Percentiles rank a stretch among this genome's conserved stretches.
These are phyloP conservation scores for Fraxinus dipetala DNA, from an alignment of 305 asterid species.

Conservation along the genomic window DNA sequence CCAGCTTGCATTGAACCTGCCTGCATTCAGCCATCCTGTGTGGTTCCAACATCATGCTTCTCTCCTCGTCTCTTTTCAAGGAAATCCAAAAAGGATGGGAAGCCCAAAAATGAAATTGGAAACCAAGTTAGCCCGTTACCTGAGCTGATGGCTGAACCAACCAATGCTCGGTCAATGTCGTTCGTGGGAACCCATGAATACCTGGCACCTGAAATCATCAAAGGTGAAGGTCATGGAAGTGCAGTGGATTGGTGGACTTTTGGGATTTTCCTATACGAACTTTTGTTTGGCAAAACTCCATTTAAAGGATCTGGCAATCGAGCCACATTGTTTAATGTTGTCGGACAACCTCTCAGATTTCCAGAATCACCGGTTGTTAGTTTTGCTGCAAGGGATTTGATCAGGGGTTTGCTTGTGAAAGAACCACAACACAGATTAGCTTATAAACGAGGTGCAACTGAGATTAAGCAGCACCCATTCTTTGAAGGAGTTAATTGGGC, in stretches of 20 bases:
- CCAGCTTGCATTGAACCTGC: constrained; percentile 41
- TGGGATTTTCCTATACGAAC: constrained; percentile 47
- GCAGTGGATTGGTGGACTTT: constrained; percentile 64
- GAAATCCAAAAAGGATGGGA: constrained; percentile 39
- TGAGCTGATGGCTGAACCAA: constrained; percentile 54
- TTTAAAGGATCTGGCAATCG: constrained; percentile 50
- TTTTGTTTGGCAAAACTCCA: constrained; percentile 49
- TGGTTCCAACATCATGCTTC: constrained; percentile 44
- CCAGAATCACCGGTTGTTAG: constrained; percentile 48
- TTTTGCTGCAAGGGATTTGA: constrained; percentile 46
- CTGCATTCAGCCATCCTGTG: constrained; percentile 35
- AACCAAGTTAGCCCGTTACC: constrained; percentile 49
- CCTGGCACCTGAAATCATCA: constrained; percentile 47
- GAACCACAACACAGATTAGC: constrained; percentile 55
- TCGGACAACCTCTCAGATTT: constrained; percentile 45
- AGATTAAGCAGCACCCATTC: constrained; percentile 50
- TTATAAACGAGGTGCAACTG: constrained; percentile 49
- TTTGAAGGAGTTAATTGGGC: constrained; percentile 61
- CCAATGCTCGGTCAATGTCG: constrained; percentile 54
- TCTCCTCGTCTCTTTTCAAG: constrained; percentile 41
- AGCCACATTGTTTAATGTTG: constrained; percentile 46
- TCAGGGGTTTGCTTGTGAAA: constrained; percentile 47
- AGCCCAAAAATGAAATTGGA: constrained; percentile 37
- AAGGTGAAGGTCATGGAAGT: constrained; percentile 58
- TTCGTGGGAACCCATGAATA: constrained; percentile 58